Base-by-base conservation (phyloP, 2,329 filamentous ascomycete species). In the Trichoderma lentiforme region DNA sequence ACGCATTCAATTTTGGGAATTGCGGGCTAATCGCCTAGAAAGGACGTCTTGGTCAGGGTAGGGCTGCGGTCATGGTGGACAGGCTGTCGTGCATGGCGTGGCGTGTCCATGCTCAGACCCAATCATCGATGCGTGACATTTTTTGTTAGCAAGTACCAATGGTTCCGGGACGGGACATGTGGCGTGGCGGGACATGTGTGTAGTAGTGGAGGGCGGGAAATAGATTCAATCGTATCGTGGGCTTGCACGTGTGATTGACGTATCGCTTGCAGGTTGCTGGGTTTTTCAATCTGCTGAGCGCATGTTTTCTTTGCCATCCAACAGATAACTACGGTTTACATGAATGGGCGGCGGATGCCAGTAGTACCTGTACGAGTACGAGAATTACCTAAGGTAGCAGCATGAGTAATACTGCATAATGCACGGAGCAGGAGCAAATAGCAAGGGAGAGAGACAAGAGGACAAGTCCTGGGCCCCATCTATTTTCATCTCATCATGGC, bases 21-120 rank as follows among this genome's bases (percentile, higher is more conserved):
- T 57, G 64, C 64, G 51, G 65, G 56, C 28, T 24, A 36, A 34
- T 69, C n/a, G 65, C 18, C 53, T 14, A 47, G 36, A 26, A 47
- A 69, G 14, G n/a, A 15, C 21, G 5, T 9, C 26, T 24, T 36
- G 14, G 32, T 57, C 65, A 21, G 26, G 34, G 18, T 26, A 58
- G 51, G 65, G 51, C 24, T 39, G 53, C 30, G 15, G 26, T 47
- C 36, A 28, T 51, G 57, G 30, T 24, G 57, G 66, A 53, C 39
- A 61, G 67, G 67, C 67, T 70, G 67, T 70, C 67, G 67, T 70
- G 67, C 67, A 70, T 70, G 57, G 66, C 66, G 34, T 68, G 39
- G 67, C 67, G 67, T 62, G 67, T 61, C 64, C 53, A 69, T 30
- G 66, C 56, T 28, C 66, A 69, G 58, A 34, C 28, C 57, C 57